Evolutionary conservation across 2,329 filamentous ascomycete genomes (phyloP), one percentile per base, ranked within the genome.

Genomic region (Pseudogymnoascus sp.): DNA sequence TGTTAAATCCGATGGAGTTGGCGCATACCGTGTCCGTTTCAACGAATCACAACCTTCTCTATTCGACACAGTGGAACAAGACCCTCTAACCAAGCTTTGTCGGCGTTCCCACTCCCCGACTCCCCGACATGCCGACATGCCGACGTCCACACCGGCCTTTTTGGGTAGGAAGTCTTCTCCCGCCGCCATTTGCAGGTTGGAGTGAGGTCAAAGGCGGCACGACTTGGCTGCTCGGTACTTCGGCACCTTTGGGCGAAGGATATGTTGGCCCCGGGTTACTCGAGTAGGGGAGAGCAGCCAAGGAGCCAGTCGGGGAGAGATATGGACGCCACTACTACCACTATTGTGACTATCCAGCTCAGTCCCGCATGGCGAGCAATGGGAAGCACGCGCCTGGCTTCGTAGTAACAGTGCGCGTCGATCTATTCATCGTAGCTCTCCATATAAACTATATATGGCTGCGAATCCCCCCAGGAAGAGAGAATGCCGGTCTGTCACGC

Each of bases 61-160:
- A 52, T 52, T 52, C 26, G 45, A 30, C 45, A 10, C 2, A 12
- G 26, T 52, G 23, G 23, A 52, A 12, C 18, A 52, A 52, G 45
- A 52, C 45, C 45, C n/a, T 30, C 45, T 9, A 30, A 52, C 26
- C 45, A 52, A 52, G 45, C 45, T 52, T 52, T 52, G 45, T 52
- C 45, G 45, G 45, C 45, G 15, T 52, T 52, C 15, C 45, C 45
- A 30, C 23, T 52, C 26, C n/a, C 45, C 45, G 45, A 52, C 45
- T 18, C 26, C 15, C 45, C 45, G 39, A 45, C 39, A 8, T 6
- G 18, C 38, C 38, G 41, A 48, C 41, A 10, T 48, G 2, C 26
- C 26, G 45, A 52, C 45, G 10, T 52, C 26, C 45, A 52, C 45
- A 30, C 26, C 15, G 15, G 12, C 19, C n/a, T 28, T 30, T 52